phyloP scores from a whole-genome alignment of 108 stramenopile genomes.

The Nitzschia sp. region DNA sequence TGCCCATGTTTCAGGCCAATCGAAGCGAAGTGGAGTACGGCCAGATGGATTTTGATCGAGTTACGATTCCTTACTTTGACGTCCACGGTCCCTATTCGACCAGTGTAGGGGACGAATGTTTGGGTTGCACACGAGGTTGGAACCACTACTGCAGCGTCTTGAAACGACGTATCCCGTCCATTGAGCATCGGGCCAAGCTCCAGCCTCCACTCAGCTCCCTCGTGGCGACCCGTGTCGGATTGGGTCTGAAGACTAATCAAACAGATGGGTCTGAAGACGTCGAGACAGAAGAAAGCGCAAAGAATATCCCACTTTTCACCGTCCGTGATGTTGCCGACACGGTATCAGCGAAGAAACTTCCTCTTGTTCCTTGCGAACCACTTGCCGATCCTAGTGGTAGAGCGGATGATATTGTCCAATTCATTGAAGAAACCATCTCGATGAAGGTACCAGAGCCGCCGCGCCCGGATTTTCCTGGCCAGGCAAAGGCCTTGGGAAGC shows the following conservation, averaged over 20 bases:
- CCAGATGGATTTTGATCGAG: slow-evolving; percentile 32
- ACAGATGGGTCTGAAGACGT: slow-evolving; percentile 11
- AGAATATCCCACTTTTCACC: slow-evolving; percentile 27
- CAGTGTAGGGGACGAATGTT: slow-evolving; percentile 82
- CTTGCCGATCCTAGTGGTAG: slow-evolving; percentile 58
- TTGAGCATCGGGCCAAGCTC: slow-evolving; percentile 67
- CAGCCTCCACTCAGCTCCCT: slow-evolving; percentile 80
- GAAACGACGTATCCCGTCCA: slow-evolving; percentile 61
- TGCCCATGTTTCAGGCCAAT: slow-evolving; percentile 62
- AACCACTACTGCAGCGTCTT: slow-evolving; percentile 80
- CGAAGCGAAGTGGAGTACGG: slow-evolving; percentile 46
- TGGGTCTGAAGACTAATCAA: slow-evolving; percentile 54
- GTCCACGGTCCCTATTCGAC: slow-evolving; percentile 81
- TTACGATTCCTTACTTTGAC: slow-evolving; percentile 69
- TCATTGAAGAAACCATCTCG: slow-evolving; percentile 67
- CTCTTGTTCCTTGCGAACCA: slow-evolving; percentile 29
- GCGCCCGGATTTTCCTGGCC: slow-evolving; percentile 18
- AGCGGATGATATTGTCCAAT: slow-evolving; percentile 66
- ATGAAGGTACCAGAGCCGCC: slow-evolving; percentile 57
- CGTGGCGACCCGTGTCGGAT: slow-evolving; percentile 74
- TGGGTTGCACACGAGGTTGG: slow-evolving; percentile 84
- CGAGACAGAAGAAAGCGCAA: slow-evolving; percentile 20
- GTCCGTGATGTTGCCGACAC: slow-evolving; percentile 18
- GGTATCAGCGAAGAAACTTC: slow-evolving; percentile 24
- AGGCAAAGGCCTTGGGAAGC: not conserved